phyloP scores from a whole-genome alignment of 2,329 filamentous ascomycete genomes.

The Hypomyces rosellus region DNA sequence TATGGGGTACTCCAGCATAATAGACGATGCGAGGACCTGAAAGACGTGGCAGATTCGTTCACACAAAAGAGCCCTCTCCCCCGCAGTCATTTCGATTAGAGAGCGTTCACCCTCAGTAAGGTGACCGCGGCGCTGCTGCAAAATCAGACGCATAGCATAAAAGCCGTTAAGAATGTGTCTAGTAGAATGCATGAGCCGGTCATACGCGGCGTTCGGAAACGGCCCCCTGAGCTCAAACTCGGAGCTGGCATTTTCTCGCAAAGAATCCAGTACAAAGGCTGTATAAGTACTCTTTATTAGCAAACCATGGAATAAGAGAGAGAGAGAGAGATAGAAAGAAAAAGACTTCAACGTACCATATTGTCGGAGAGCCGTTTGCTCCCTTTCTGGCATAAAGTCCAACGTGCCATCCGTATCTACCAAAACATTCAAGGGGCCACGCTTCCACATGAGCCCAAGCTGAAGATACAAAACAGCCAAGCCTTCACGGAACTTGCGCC shows the following conservation, averaged over 20 bases:
- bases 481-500: conserved; percentile 82
- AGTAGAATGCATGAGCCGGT: conserved; percentile 70
- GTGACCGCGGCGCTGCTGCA: conserved; percentile 65
- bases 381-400: conserved; percentile 79
- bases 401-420: conserved; percentile 50
- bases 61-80: conserved; percentile 75
- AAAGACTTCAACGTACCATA: conserved; percentile 42
- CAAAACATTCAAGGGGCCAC: conserved; percentile 76
- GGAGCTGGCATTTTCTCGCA: conserved; percentile 65
- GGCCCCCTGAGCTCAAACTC: conserved; percentile 87
- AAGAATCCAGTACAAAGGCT: conserved; percentile 63
- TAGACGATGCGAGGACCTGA: conserved; percentile 79
- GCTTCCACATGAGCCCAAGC: conserved; percentile 94
- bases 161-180: conserved; percentile 86
- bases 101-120: conserved; percentile 75
- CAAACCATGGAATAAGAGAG: neutral
- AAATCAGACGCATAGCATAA: conserved; percentile 91
- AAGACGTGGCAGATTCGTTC: conserved; percentile 85
- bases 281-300: neutral
- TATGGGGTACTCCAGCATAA: conserved; percentile 91
- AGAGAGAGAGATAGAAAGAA: conserved; percentile 6
- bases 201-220: conserved; percentile 70
- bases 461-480: conserved; percentile 87
- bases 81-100: conserved; percentile 69
- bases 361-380: conserved; percentile 80